phyloP scores from a whole-genome alignment of 306 rosid genomes.

The Cucurbita maxima region DNA sequence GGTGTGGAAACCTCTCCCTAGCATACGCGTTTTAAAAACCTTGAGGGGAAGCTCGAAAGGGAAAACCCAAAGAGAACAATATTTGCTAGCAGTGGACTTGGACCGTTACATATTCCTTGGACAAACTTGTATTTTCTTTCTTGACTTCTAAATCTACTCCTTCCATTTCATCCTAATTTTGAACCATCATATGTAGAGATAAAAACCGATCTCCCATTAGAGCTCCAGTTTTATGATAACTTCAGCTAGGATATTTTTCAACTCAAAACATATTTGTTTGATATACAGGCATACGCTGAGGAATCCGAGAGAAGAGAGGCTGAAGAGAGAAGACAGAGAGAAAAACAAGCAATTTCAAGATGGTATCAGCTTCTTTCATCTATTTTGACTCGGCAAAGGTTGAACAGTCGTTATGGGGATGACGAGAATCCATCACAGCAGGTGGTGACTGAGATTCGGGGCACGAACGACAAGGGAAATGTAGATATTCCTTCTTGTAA shows the following conservation, averaged over 20 bases:
- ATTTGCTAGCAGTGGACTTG: too few relatives aligned
- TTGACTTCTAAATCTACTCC: neutral
- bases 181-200: neutral
- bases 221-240: neutral
- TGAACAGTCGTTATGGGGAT: conserved; percentile 45
- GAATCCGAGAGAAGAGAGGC: conserved; percentile 54
- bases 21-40: too few relatives aligned
- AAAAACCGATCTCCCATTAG: neutral
- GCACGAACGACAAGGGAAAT: conserved; percentile 11
- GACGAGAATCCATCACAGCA: conserved; percentile 23
- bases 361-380: conserved; percentile 97
- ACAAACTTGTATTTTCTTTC: neutral
- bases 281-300: conserved; percentile 56
- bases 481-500: conserved; percentile 13
- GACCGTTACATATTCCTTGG: neutral
- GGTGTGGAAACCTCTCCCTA: too few relatives aligned
- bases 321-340: conserved; percentile 58
- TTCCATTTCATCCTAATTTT: neutral
- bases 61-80: too few relatives aligned
- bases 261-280: neutral
- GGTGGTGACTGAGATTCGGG: conserved; percentile 9
- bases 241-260: neutral
- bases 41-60: too few relatives aligned
- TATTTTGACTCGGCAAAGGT: conserved; percentile 66
- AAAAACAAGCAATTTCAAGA: conserved; percentile 48